Evolutionary conservation across 768 basidiomycete species (phyloP).

Genomic region (Boletales sp.): DNA sequence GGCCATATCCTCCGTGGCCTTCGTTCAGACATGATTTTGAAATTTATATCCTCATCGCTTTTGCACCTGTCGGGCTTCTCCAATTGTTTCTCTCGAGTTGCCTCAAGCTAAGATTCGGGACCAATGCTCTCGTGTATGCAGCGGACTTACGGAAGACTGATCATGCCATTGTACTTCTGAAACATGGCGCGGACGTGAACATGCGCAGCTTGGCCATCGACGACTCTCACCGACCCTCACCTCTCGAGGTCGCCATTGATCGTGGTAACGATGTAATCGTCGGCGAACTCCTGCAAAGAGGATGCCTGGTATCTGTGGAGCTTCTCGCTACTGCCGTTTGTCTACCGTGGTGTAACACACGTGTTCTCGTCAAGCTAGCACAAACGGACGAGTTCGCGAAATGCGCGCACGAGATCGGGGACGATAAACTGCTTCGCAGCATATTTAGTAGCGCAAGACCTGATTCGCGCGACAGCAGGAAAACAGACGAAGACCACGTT

Average conservation of each 20-base stretch:
- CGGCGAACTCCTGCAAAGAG: background rate
- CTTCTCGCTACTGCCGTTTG: background rate
- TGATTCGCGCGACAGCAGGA: background rate
- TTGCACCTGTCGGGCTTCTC: background rate
- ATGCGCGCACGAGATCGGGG: background rate
- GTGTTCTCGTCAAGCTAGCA: background rate
- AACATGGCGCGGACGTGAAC: background rate
- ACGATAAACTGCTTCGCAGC: background rate
- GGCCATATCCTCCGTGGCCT: conserved; percentile 2
- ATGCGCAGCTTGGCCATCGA: background rate
- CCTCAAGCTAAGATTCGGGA: background rate
- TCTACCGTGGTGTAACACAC: conserved; percentile 3
- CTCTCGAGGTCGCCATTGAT: background rate
- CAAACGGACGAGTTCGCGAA: background rate
- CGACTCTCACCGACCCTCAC: background rate
- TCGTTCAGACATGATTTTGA: background rate
- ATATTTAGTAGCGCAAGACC: conserved; percentile 3
- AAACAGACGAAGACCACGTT: background rate
- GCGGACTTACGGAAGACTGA: background rate
- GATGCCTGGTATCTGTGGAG: background rate
- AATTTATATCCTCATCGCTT: conserved; percentile 1
- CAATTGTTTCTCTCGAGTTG: background rate
- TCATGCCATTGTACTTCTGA: background rate
- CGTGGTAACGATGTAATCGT: background rate
- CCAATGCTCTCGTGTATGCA: conserved; percentile 9